These are phyloP conservation scores for Termitomyces heimii DNA, from an alignment of 768 basidiomycete genomes.

Conservation along the genomic window DNA sequence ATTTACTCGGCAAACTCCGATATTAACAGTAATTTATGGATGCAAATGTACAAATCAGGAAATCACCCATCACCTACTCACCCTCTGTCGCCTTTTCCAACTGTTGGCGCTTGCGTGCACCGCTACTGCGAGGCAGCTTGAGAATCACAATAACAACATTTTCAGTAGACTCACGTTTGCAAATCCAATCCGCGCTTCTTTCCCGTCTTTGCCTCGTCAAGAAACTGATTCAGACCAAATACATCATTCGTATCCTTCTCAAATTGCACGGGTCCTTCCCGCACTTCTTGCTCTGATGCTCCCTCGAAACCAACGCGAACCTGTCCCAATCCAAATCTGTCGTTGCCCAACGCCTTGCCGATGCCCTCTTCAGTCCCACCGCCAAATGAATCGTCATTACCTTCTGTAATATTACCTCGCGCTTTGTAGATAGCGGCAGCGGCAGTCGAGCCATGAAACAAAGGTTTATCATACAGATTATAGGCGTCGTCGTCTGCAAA, in stretches of 20 bases:
- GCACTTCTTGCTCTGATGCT: conserved; percentile 74
- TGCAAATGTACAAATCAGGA: neutral
- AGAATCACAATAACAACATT: neutral
- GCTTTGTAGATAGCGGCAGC: conserved; percentile 99
- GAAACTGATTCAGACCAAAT: conserved; percentile 93
- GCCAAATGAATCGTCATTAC: conserved; percentile 88
- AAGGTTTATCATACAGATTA: conserved; percentile 87
- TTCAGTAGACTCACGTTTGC: conserved; percentile 44
- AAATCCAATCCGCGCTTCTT: conserved; percentile 84
- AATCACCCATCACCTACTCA: conserved; percentile 18
- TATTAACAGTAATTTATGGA: neutral
- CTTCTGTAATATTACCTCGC: conserved; percentile 76
- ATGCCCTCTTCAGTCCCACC: conserved; percentile 97
- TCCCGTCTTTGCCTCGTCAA: conserved; percentile 96
- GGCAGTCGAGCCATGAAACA: conserved; percentile 95
- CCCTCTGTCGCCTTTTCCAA: conserved; percentile 51
- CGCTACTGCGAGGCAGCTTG: conserved; percentile 28
- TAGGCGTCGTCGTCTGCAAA: conserved; percentile 96
- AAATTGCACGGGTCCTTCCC: conserved; percentile 95
- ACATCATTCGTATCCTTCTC: conserved; percentile 98
- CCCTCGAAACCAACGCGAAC: conserved; percentile 88
- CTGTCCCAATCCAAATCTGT: conserved; percentile 87
- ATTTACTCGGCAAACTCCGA: conserved; percentile 14
- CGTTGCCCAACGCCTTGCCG: conserved; percentile 82
- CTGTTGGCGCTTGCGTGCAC: conserved; percentile 65